Conservation (phyloP, 352 stramenopile genomes). For the Phytophthora aleatoria region DNA sequence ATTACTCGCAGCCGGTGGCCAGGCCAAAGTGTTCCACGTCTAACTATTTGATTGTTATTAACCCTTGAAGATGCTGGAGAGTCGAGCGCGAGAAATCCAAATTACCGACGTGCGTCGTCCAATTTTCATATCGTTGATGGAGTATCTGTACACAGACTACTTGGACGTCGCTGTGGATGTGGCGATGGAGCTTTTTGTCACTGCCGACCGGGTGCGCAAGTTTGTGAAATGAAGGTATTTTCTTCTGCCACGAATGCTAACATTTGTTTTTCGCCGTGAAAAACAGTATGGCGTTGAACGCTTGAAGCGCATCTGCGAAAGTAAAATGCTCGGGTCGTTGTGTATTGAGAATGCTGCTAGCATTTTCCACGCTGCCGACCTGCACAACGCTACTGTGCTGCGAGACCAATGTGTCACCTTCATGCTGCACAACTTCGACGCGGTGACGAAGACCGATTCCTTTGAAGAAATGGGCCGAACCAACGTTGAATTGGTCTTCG, state of each 20-base stretch:
- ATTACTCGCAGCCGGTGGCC: not conserved
- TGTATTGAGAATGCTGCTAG: conserved; percentile 95
- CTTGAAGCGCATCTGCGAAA: conserved; percentile 95
- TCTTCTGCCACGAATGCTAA: conserved; percentile 6
- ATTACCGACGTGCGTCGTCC: conserved; percentile 92
- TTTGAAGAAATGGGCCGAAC: conserved; percentile 99
- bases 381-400: conserved; percentile 93
- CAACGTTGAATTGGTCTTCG: conserved; percentile 98
- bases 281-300: conserved; percentile 82
- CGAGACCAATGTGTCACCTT: conserved; percentile 96
- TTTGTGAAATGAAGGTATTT: not conserved
- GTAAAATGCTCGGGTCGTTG: conserved; percentile 95
- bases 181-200: conserved; percentile 95
- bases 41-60: conserved; percentile 2
- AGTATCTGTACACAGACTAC: conserved; percentile 97
- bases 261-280: conserved; percentile 2
- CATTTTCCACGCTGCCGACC: conserved; percentile 96
- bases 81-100: conserved; percentile 85
- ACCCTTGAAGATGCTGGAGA: conserved; percentile 85
- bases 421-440: conserved; percentile 98
- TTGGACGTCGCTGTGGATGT: conserved; percentile 91
- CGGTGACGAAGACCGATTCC: conserved; percentile 94
- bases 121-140: conserved; percentile 95
- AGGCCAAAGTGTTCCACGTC: not conserved
- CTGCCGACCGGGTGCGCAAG: conserved; percentile 76